Evolutionary conservation across 225 moss, liverwort and hornwort species (phyloP).

Genomic region (Bryum argenteum): DNA sequence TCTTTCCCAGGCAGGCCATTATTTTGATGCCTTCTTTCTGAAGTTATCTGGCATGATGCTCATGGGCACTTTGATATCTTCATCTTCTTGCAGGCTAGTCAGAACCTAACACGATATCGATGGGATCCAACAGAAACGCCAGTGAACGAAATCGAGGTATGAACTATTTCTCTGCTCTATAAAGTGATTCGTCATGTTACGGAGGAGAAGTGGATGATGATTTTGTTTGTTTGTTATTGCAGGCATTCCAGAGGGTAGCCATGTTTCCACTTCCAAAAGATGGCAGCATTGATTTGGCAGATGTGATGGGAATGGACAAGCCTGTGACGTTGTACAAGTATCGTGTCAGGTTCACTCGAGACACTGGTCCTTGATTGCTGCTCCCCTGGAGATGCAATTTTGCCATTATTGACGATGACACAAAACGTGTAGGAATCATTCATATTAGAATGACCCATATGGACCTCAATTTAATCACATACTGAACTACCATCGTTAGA

Average conservation of each 20-base stretch:
- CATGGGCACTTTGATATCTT: neutral
- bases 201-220: neutral
- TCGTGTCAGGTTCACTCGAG: slow-evolving; percentile 70
- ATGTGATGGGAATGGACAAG: slow-evolving; percentile 77
- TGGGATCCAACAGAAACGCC: slow-evolving; percentile 61
- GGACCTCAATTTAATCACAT: too few relatives aligned
- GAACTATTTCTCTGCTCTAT: neutral
- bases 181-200: too few relatives aligned
- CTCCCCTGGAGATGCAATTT: neutral
- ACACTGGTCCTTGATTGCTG: slow-evolving; percentile 27
- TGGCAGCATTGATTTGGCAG: slow-evolving; percentile 55
- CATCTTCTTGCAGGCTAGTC: slow-evolving; percentile 82
- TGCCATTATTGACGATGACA: neutral
- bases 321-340: slow-evolving; percentile 93
- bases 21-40: neutral
- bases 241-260: slow-evolving; percentile 91
- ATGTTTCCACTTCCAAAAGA: slow-evolving; percentile 84
- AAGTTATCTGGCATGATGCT: neutral
- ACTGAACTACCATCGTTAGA: too few relatives aligned
- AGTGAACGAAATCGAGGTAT: slow-evolving; percentile 80
- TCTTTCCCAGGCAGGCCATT: too few relatives aligned
- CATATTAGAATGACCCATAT: too few relatives aligned
- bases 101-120: slow-evolving; percentile 90
- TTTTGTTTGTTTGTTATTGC: slow-evolving; percentile 27
- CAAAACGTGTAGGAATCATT: neutral